Evolutionary conservation across 1,284 basidiomycete species (phyloP).

Genomic region (Ceratobasidium sp.): DNA sequence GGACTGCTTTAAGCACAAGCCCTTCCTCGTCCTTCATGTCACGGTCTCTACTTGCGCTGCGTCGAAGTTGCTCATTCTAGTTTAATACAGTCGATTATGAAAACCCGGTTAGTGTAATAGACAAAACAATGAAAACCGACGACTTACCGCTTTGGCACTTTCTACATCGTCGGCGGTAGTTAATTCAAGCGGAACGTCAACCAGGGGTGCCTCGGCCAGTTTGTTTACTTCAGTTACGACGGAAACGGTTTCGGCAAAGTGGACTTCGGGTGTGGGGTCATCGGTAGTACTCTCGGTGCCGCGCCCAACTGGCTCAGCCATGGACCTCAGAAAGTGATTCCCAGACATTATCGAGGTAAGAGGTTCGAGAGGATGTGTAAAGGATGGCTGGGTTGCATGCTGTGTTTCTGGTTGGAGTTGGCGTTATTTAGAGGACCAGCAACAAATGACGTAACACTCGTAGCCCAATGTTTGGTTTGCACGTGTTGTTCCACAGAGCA

Average conservation of each 20-base stretch:
- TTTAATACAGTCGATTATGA: too few species aligned
- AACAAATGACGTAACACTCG: slow-evolving; percentile 19
- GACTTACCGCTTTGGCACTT: slow-evolving; percentile 6
- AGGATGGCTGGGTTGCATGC: neutral
- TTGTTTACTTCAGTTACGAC: slow-evolving; percentile 37
- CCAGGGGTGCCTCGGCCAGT: slow-evolving; percentile 13
- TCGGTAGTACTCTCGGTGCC: neutral
- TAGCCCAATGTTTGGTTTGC: slow-evolving; percentile 2
- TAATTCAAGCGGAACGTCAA: slow-evolving; percentile 25
- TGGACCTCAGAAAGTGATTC: slow-evolving; percentile 35
- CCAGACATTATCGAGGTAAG: slow-evolving; percentile 17
- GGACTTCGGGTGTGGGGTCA: slow-evolving; percentile 21
- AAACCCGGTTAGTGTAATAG: neutral
- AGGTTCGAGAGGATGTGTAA: neutral
- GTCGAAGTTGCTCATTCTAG: slow-evolving; percentile 29
- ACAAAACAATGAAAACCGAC: neutral
- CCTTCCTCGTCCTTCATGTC: slow-evolving; percentile 39
- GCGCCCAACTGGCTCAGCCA: slow-evolving; percentile 15
- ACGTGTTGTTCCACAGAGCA: slow-evolving; percentile 6
- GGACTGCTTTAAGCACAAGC: slow-evolving; percentile 10
- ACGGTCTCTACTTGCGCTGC: slow-evolving; percentile 33
- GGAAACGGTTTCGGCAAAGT: slow-evolving; percentile 31
- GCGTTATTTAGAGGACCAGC: neutral
- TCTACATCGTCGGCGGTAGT: slow-evolving; percentile 8
- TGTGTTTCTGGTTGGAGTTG: neutral